Conservation (phyloP, 495 filamentous ascomycete genomes). For the Penicillium canariense region DNA sequence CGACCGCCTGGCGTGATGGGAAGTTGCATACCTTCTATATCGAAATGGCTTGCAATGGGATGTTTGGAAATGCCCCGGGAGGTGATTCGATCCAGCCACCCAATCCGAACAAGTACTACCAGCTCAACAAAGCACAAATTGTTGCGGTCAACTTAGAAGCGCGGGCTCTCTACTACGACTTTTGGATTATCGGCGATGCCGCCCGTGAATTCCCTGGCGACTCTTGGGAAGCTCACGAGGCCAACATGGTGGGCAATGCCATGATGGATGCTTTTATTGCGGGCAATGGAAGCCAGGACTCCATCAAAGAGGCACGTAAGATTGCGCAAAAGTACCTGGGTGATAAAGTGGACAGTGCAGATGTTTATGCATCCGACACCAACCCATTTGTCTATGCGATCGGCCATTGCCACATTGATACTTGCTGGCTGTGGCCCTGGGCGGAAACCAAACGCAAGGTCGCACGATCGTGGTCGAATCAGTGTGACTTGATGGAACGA, state of each 20-base stretch:
- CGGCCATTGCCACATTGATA: conserved; percentile 96
- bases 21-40: conserved; percentile 87
- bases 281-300: conserved; percentile 68
- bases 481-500: conserved; percentile 88
- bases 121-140: conserved; percentile 76
- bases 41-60: conserved; percentile 97
- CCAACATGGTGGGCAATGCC: conserved; percentile 74
- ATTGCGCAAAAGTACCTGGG: conserved; percentile 83
- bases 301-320: conserved; percentile 72
- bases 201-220: conserved; percentile 76
- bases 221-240: conserved; percentile 83
- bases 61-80: conserved; percentile 90
- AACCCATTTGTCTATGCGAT: conserved; percentile 80
- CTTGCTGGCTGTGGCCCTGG: conserved; percentile 98
- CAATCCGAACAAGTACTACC: conserved; percentile 74
- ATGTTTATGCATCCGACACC: conserved; percentile 77
- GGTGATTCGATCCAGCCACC: conserved; percentile 90
- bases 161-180: conserved; percentile 79
- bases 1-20: conserved; percentile 74
- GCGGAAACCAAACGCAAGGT: conserved; percentile 99
- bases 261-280: conserved; percentile 89
- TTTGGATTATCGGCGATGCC: conserved; percentile 91
- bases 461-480: conserved; percentile 92
- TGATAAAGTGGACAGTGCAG: conserved; percentile 70
- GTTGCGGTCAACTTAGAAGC: conserved; percentile 86